Evolutionary conservation across 345 rosid species (phyloP), one percentile per base, ranked within the genome.

Genomic region (Melaleuca alternifolia): DNA sequence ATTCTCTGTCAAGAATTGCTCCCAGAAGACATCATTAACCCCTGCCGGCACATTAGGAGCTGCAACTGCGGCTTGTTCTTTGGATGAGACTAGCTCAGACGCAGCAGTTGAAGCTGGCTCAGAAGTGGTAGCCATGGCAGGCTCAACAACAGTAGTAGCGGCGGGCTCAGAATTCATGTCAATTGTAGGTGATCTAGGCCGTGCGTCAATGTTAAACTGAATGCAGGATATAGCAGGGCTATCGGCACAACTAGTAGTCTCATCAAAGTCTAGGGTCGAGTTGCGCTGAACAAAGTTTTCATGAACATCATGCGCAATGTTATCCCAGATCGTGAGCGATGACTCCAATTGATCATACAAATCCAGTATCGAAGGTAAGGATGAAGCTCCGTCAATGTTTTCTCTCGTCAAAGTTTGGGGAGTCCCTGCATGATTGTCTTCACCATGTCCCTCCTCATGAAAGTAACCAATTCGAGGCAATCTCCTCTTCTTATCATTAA

Each of bases 1-100:
- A 87, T 98, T 96, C 90, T 98, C 99, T 12, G 98, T 98, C 92
- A 98, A 93, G 91, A 95, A 96, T 88, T 97, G 99, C 84, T 95
- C 96, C 99, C 99, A 97, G 89, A 97, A 97, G 33, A 93, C 91
- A 90, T 98, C 99, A 83, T 98, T 98, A 82, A 88, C 95, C 26
- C 99, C 98, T 83, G 95, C 86, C 44, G 92, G 89, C 23, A 86
- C 91, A 87, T 90, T 76, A 85, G 92, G 89, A 86, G 92, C 83
- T 56, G 90, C 26, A 15, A 84, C 91, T 20, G 53, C 61, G 6
- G 86, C 84, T 85, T 88, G 92, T 51, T 91, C 94, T 75, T 83
- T 89, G 4, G 88, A 89, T 30, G 88, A 85, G 88, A 86, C 91
- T 33, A 87, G 90, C 82, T 91, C 97, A 2, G 89, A 57, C 76